Percentiles rank a stretch among this genome's conserved stretches.
Evolutionary conservation across 208 protist genomes (phyloP).

Genomic region (Trichomonas vaginalis): DNA sequence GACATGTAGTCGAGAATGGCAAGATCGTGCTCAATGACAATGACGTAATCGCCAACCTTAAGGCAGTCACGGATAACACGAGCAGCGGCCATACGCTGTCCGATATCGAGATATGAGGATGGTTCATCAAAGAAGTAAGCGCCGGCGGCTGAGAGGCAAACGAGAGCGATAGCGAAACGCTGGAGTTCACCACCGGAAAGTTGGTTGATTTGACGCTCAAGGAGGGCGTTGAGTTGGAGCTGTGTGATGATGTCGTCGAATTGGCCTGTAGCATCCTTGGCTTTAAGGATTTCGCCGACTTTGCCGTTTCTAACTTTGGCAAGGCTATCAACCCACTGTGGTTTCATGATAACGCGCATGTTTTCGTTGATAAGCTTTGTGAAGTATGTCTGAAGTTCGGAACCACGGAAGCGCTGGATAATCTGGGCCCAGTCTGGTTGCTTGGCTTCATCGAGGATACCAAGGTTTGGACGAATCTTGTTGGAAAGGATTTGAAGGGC

Average conservation of each 20-base stretch:
- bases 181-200: slow-evolving; percentile 99
- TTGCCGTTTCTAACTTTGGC: slow-evolving; percentile 78
- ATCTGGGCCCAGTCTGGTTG: slow-evolving; percentile 94
- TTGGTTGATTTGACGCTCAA: slow-evolving; percentile 57
- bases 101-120: slow-evolving; percentile 96
- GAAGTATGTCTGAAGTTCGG: slow-evolving; percentile 98
- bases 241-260: slow-evolving; percentile 52
- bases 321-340: slow-evolving; percentile 98
- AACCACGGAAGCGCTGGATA: slow-evolving; percentile 83
- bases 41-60: slow-evolving; percentile 34
- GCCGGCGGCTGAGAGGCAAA: slow-evolving; percentile 55
- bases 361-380: slow-evolving; percentile 84
- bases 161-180: slow-evolving; percentile 91
- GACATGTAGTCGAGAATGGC: slow-evolving; percentile 97
- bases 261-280: slow-evolving; percentile 57
- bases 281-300: slow-evolving; percentile 67
- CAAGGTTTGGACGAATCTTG: slow-evolving; percentile 96
- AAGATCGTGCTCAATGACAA: slow-evolving; percentile 99
- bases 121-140: slow-evolving; percentile 99
- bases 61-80: slow-evolving; percentile 74
- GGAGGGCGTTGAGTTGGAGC: slow-evolving; percentile 67
- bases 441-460: slow-evolving; percentile 54
- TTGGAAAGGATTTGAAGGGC: slow-evolving; percentile 90
- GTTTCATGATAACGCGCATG: slow-evolving; percentile 89
- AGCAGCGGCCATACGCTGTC: slow-evolving; percentile 89